phyloP scores from a whole-genome alignment of 2,329 filamentous ascomycete genomes.

The Penicillium sp. region DNA sequence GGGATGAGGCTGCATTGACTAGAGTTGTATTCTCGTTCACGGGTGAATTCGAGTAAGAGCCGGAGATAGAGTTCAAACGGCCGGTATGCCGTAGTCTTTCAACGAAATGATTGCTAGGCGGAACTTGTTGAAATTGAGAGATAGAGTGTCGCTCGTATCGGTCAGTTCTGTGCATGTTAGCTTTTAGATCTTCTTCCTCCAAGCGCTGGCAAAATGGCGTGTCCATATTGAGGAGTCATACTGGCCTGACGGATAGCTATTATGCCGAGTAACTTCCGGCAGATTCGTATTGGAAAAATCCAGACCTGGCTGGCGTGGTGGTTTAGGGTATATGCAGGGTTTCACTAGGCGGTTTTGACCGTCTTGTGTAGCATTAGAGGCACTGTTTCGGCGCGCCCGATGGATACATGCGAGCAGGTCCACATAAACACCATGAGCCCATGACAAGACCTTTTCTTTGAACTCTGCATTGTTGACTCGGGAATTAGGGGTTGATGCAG shows the following conservation, averaged over 20 bases:
- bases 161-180: slow-evolving; percentile 20
- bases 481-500: slow-evolving; percentile 27
- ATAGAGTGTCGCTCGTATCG: slow-evolving; percentile 33
- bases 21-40: slow-evolving; percentile 50
- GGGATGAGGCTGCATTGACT: slow-evolving; percentile 66
- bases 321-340: slow-evolving; percentile 66
- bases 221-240: slow-evolving; percentile 36
- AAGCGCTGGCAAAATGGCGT: slow-evolving; percentile 8
- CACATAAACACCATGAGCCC: slow-evolving; percentile 75
- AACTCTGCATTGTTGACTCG: slow-evolving; percentile 56
- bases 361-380: slow-evolving; percentile 53
- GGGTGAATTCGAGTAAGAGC: slow-evolving; percentile 37
- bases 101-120: slow-evolving; percentile 34
- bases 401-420: slow-evolving; percentile 71
- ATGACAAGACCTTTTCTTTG: slow-evolving; percentile 70
- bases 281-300: slow-evolving; percentile 49
- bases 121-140: slow-evolving; percentile 32
- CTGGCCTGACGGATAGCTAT: slow-evolving; percentile 44
- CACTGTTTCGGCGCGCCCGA: slow-evolving; percentile 51
- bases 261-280: slow-evolving; percentile 36
- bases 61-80: slow-evolving; percentile 34
- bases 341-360: slow-evolving; percentile 51
- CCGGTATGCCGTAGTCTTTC: slow-evolving; percentile 40
- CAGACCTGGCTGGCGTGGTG: slow-evolving; percentile 61
- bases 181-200: slow-evolving; percentile 24